Evolutionary conservation across 148 eudicot species (phyloP).

Genomic region (Polygonum maritimum): DNA sequence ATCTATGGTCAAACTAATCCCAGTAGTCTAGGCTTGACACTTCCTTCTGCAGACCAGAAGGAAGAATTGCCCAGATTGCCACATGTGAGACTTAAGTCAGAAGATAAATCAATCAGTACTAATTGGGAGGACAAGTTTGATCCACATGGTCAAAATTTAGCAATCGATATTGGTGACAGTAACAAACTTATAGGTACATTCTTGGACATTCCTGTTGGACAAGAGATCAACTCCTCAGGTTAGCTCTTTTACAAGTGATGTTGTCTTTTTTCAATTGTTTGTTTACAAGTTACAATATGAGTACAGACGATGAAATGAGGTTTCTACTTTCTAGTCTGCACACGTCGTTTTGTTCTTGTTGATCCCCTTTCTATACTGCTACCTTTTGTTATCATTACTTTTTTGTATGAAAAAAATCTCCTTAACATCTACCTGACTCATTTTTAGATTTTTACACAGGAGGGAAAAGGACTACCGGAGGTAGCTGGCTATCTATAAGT

Average conservation of each 20-base stretch:
- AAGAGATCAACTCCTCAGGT: constrained; percentile 81
- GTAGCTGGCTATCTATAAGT: constrained; percentile 95
- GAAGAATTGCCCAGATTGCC: constrained; percentile 89
- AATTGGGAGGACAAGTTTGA: constrained; percentile 77
- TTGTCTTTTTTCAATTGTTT: neutral
- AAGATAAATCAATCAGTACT: constrained; percentile 46
- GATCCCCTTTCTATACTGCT: neutral
- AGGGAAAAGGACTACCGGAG: constrained; percentile 68
- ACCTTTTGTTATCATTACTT: neutral
- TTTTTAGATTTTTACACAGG: constrained; percentile 26
- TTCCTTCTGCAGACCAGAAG: constrained; percentile 46
- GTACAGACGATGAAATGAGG: neutral
- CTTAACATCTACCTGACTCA: neutral
- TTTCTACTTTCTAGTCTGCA: neutral
- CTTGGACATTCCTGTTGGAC: constrained; percentile 94
- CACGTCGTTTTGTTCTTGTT: neutral
- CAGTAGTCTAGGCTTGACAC: constrained; percentile 35
- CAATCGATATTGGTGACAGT: constrained; percentile 44
- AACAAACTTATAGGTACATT: constrained; percentile 68
- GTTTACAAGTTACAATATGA: neutral
- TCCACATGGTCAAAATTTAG: constrained; percentile 53
- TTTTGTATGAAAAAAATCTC: neutral
- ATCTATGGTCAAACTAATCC: constrained; percentile 38
- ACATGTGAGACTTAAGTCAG: constrained; percentile 85
- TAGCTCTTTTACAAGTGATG: constrained; percentile 11